Evolutionary conservation across 2,329 filamentous ascomycete genomes (phyloP), one percentile per base, ranked within the genome.

Genomic region (Gyromitra esculenta): DNA sequence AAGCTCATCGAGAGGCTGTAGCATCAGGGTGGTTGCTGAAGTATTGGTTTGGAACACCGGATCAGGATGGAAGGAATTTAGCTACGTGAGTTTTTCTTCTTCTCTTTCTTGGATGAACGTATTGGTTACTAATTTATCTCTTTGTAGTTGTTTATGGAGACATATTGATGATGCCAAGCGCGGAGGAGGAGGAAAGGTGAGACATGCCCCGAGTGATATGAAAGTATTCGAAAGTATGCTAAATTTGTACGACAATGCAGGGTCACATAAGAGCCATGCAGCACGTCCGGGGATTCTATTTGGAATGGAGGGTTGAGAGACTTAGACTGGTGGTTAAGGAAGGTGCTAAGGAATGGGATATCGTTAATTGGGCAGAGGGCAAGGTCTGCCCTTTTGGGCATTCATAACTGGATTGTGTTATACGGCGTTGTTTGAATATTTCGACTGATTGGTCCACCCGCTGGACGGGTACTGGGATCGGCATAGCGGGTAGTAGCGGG

Each of bases 31-130:
- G 93, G 0, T 88, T 97, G 82, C 84, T 97, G 82, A 97, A 97
- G 88, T 97, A 97, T 84, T 97, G 94, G 93, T 97, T 96, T 83
- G 93, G 93, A 1, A 86, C 85, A 43, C 90, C 91, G 21, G 89
- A 96, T 84, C 85, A 83, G 56, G 86, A 91, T 66, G 87, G 91
- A 77, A 86, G 89, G 81, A 97, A 97, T 84, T 84, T 97, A 81
- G 94, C 94, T 56, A 97, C 94, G 72, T 75, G 9, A 45, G 72
- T 72, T 59, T 9, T 54, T 35, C 31, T 35, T 67, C 31, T 35
- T n/a, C n/a, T 43, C n/a, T 8, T 18, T 37, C n/a, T 8, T 1
- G 2, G n/a, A 5, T n/a, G n/a, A n/a, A 6, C 45, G 18, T 25
- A 18, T 37, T 50, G 25, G 18, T 43, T 35, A 11, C 25, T 67